phyloP scores from a whole-genome alignment of 257 asterid species.

The Solanum etuberosum region DNA sequence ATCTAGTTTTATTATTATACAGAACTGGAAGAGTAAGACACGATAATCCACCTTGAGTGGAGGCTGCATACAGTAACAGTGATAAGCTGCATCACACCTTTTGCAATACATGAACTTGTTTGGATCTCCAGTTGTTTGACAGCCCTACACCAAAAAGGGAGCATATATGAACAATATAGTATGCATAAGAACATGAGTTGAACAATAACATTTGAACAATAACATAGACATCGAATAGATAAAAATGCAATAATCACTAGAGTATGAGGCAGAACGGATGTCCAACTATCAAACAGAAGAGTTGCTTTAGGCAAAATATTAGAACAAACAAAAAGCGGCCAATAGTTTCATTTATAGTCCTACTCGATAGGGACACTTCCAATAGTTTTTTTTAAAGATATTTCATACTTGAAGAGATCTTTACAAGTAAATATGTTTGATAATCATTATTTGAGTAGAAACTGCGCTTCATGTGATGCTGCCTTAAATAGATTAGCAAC shows the following conservation, averaged over 20 bases:
- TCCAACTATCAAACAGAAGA: neutral
- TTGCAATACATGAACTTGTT: constrained; percentile 89
- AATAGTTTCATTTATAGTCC: neutral
- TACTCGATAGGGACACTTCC: neutral
- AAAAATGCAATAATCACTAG: neutral
- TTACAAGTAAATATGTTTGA: neutral
- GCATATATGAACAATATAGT: neutral
- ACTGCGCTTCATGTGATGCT: neutral
- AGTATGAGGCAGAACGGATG: neutral
- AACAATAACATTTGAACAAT: neutral
- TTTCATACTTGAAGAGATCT: neutral
- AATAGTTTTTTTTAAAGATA: neutral
- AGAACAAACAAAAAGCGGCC: neutral
- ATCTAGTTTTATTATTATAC: neutral
- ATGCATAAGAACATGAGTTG: neutral
- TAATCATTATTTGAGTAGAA: neutral
- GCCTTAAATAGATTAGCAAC: neutral
- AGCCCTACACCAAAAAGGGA: constrained; percentile 40
- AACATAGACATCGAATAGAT: neutral
- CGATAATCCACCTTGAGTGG: constrained; percentile 73
- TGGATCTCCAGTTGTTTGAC: constrained; percentile 90
- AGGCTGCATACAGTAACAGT: constrained; percentile 96
- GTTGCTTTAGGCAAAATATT: neutral
- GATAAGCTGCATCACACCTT: constrained; percentile 92
- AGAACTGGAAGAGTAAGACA: neutral